A percentile compares a stretch with the other conserved stretches of the same genome.
Conservation (phyloP, 352 stramenopile genomes). For the Lagenidium sp. region DNA sequence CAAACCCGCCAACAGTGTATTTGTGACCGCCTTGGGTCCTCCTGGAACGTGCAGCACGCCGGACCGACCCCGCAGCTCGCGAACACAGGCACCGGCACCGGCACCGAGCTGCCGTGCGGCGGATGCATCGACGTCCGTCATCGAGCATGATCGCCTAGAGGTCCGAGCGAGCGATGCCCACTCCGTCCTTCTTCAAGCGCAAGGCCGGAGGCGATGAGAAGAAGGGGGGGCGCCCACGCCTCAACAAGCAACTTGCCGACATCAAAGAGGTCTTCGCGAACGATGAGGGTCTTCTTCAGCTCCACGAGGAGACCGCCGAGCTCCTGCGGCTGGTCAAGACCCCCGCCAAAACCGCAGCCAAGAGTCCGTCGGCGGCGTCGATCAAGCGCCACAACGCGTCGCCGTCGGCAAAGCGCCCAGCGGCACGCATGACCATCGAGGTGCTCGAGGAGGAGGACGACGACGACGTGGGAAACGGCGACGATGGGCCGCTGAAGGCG, state of each 20-base stretch:
- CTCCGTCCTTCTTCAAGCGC: conserved; percentile 28
- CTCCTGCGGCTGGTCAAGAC: conserved; percentile 52
- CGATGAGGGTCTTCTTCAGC: conserved; percentile 41
- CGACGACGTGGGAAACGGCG: conserved; percentile 13
- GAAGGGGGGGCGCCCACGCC: no score
- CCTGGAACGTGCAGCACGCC: no score
- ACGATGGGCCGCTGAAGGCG: background rate
- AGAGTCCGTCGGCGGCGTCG: background rate
- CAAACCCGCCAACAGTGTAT: no score
- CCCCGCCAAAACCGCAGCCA: no score
- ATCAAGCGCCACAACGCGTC: background rate
- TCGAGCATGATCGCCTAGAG: background rate
- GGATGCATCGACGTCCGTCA: no score
- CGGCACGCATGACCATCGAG: conserved; percentile 46
- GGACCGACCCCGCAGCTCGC: no score
- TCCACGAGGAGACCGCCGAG: conserved; percentile 49
- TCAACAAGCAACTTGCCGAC: conserved; percentile 7
- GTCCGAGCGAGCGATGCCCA: conserved; percentile 5
- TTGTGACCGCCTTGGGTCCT: no score
- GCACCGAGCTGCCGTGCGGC: no score
- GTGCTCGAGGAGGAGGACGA: conserved; percentile 45
- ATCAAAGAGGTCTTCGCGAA: conserved; percentile 19
- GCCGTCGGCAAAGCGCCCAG: conserved; percentile 14
- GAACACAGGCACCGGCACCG: no score
- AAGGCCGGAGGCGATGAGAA: conserved; percentile 14